Evolutionary conservation across 208 protist species (phyloP).

Genomic region (Leishmania tarentolae): DNA sequence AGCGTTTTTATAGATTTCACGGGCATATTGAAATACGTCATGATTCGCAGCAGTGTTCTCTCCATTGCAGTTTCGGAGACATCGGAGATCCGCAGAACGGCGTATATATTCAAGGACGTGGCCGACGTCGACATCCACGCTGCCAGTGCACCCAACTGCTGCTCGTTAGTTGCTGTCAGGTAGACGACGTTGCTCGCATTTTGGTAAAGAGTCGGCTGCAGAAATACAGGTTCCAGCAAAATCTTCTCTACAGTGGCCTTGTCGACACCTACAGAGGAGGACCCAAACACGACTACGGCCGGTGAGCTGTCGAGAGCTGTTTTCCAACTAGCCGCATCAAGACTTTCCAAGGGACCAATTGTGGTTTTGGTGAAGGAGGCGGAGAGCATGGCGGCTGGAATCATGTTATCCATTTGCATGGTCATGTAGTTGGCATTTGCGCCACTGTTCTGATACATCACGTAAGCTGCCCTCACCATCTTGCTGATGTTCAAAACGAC

Average conservation of each 20-base stretch:
- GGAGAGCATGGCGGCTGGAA: not conserved
- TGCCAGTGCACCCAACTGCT: constrained; percentile 29
- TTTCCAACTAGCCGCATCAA: not conserved
- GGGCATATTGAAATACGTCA: not conserved
- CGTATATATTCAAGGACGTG: not conserved
- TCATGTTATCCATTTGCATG: not conserved
- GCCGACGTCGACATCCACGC: constrained; percentile 8
- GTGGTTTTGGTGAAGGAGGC: not conserved
- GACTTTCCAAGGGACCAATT: not conserved
- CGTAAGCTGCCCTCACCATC: constrained; percentile 13
- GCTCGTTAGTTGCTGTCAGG: constrained; percentile 30
- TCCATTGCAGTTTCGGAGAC: not conserved
- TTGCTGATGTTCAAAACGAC: constrained; percentile 13
- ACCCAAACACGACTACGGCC: constrained; percentile 2
- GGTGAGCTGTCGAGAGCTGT: not conserved
- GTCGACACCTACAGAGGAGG: not conserved
- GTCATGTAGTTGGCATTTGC: constrained; percentile 8
- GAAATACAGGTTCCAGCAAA: constrained; percentile 20
- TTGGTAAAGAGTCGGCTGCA: constrained; percentile 19
- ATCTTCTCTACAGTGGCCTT: not conserved
- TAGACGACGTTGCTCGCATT: constrained; percentile 26
- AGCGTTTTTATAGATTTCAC: not conserved
- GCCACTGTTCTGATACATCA: not conserved
- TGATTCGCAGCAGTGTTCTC: constrained; percentile 1
- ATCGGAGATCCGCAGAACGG: not conserved